Base-by-base conservation (phyloP, 495 filamentous ascomycete genomes). In the Neurospora sp. region DNA sequence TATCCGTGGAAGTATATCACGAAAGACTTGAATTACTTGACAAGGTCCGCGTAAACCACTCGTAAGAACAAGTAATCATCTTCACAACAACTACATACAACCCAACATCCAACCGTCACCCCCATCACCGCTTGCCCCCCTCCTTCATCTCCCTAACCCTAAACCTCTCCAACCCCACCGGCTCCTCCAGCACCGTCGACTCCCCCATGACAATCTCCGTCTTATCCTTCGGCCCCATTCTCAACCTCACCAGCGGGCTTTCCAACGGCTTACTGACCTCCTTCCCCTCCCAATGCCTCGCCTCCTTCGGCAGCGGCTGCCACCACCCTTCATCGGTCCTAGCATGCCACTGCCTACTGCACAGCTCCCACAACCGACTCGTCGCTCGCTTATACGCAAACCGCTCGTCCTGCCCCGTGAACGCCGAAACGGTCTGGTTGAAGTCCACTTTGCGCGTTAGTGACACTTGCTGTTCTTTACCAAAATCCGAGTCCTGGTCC, bases 331-430 rank as follows among this genome's bases (percentile, higher is more conserved):
- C 86, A 72, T 76, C 87, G 77, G 60, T 81, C 72, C 90, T 77
- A 5, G 83, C 84, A 80, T 91, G 91, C 91, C 92, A 93, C 76
- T 84, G 80, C 18, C 80, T 80, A 16, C 88, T 85, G 77, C 90
- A 92, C 77, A 93, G 86, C 81, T 93, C 90, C 91, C 90, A 93
- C 14, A 93, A 75, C 60, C 91, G 82, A 73, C 89, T 91, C 66
- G 85, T 81, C 8, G 90, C 91, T 4, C 92, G 83, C 77, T 91
- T 90, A 73, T 90, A 92, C 0, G 91, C 91, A 76, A 93, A 94
- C 14, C 84, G 83, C 79, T 93, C 91, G 78, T 93, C 91, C 78
- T 92, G 89, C 20, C 91, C 92, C 0, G 89, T 92, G 75, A 93
- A 91, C 0, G 84, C 85, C 39, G 82, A 79, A 14, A 35, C 54